Evolutionary conservation across 306 rosid species (phyloP).

Genomic region (Senna siamea): DNA sequence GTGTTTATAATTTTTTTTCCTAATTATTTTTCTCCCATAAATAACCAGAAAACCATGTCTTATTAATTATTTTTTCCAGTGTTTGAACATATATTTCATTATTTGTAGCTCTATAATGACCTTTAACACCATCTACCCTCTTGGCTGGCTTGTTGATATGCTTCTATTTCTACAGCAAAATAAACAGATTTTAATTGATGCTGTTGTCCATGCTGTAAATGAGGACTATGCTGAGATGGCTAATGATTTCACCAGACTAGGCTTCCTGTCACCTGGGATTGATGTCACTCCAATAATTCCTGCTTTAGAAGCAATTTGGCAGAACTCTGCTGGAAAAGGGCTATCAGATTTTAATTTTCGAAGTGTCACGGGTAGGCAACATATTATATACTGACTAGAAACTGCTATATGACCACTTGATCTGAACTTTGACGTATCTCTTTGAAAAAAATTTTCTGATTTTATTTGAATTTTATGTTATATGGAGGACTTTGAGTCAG

Average conservation of each 20-base stretch:
- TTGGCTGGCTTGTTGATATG: constrained; percentile 36
- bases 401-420: constrained; percentile 31
- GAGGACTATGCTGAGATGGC: constrained; percentile 99
- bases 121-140: constrained; percentile 12
- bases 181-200: constrained; percentile 94
- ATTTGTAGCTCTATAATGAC: background rate
- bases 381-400: constrained; percentile 25
- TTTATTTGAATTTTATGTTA: background rate
- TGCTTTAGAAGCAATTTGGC: constrained; percentile 99
- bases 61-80: background rate
- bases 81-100: constrained; percentile 22
- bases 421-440: constrained; percentile 23
- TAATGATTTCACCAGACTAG: constrained; percentile 95
- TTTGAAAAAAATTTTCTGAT: constrained; percentile 7
- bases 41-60: constrained; percentile 14
- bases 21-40: background rate
- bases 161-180: constrained; percentile 74
- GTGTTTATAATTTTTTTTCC: constrained; percentile 2
- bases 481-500: background rate
- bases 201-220: constrained; percentile 98
- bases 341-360: constrained; percentile 93
- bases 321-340: constrained; percentile 97
- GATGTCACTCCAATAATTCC: constrained; percentile 97
- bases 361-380: constrained; percentile 80
- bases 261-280: constrained; percentile 93